Conservation (phyloP, 805 yeast species). For the Candida oleophila region DNA sequence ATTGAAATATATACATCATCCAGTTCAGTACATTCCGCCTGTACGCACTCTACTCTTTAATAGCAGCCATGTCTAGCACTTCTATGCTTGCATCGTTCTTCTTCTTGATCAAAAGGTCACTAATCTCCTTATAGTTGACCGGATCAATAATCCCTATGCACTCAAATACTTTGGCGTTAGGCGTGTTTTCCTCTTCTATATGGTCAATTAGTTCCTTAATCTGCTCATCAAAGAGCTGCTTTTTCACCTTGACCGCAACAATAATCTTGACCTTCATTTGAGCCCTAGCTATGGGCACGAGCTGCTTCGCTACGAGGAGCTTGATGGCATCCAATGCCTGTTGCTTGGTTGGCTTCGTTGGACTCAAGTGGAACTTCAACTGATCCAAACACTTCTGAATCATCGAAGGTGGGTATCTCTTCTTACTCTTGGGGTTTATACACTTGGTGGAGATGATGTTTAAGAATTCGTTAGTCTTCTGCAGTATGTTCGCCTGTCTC, state of each 20-base stretch:
- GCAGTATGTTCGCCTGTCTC: slow-evolving; percentile 69
- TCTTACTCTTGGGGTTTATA: slow-evolving; percentile 83
- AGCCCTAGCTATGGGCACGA: slow-evolving; percentile 92
- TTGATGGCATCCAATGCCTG: slow-evolving; percentile 93
- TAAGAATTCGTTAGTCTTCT: slow-evolving; percentile 77
- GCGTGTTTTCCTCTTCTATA: slow-evolving; percentile 40
- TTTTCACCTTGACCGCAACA: slow-evolving; percentile 53
- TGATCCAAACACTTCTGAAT: slow-evolving; percentile 81
- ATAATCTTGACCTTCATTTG: slow-evolving; percentile 82
- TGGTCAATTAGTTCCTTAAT: slow-evolving; percentile 34
- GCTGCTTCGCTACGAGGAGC: slow-evolving; percentile 69
- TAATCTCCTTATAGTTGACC: slow-evolving; percentile 69
- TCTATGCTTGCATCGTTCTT: slow-evolving; percentile 67
- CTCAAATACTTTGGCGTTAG: slow-evolving; percentile 48
- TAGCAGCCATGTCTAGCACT: slow-evolving; percentile 85
- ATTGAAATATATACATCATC: background rate
- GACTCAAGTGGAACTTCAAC: slow-evolving; percentile 73
- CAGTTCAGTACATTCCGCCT: background rate
- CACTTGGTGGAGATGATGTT: slow-evolving; percentile 86
- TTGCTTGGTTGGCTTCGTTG: slow-evolving; percentile 73
- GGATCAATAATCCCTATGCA: slow-evolving; percentile 78
- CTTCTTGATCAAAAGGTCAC: slow-evolving; percentile 54
- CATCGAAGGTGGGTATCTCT: slow-evolving; percentile 93
- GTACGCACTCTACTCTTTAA: slow-evolving; percentile 41
- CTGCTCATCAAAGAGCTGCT: slow-evolving; percentile 31